Evolutionary conservation across 108 stramenopile genomes (phyloP).

Genomic region (Mayamaea pseudoterrestris): DNA sequence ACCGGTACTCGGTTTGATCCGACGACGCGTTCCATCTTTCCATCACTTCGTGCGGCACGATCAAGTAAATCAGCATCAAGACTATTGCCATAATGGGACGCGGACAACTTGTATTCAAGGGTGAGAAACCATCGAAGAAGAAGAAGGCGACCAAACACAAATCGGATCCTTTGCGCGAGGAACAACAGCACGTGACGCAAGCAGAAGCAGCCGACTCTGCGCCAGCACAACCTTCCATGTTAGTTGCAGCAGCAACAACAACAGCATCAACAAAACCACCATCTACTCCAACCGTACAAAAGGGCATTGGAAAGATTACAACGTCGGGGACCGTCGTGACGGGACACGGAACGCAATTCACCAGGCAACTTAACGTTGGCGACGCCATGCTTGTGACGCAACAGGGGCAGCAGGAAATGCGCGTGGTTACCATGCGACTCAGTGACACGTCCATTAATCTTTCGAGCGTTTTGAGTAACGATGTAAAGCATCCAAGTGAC

Average conservation of each 20-base stretch:
- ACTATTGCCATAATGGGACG: constrained; percentile 52
- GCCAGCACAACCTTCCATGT: not conserved
- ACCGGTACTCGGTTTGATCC: too few relatives aligned
- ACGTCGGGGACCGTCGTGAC: constrained; percentile 66
- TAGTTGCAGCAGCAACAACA: not conserved
- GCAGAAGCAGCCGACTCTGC: constrained; percentile 1
- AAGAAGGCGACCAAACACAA: constrained; percentile 37
- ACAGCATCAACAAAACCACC: constrained; percentile 3
- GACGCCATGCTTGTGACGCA: constrained; percentile 46
- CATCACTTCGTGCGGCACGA: too few relatives aligned
- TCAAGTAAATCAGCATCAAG: too few relatives aligned
- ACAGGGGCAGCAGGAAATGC: constrained; percentile 36
- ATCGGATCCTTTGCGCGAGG: not conserved
- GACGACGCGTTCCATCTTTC: too few relatives aligned
- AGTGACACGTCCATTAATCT: constrained; percentile 45
- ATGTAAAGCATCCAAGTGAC: constrained; percentile 30
- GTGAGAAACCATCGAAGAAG: constrained; percentile 49
- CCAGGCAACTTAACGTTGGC: constrained; percentile 39
- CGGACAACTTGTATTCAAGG: constrained; percentile 70
- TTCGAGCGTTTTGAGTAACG: constrained; percentile 44
- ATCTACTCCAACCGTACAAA: constrained; percentile 21
- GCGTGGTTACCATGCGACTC: constrained; percentile 68
- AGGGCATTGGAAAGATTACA: constrained; percentile 55
- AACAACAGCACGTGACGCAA: not conserved
- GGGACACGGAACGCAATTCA: constrained; percentile 50